Conservation (phyloP, 129 eudicot species). For the Mikania micrantha region DNA sequence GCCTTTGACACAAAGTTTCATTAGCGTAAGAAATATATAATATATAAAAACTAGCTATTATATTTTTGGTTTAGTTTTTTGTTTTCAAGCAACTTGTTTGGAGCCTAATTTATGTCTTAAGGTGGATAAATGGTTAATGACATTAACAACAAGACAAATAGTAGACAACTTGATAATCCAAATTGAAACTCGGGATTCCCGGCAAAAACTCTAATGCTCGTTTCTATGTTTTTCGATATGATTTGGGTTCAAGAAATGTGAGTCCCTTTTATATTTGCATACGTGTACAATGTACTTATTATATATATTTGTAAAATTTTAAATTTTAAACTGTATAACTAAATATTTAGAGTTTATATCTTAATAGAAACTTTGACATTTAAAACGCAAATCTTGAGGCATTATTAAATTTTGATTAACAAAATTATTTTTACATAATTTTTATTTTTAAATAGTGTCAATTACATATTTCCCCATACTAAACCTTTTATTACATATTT, state of each 20-base stretch:
- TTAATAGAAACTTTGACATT: too few species aligned
- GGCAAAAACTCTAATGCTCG: not conserved
- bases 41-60: not conserved
- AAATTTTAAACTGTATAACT: too few species aligned
- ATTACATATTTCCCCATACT: too few species aligned
- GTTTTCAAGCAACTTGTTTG: constrained; percentile 8
- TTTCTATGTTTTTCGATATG: not conserved
- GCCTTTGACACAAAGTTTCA: not conserved
- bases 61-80: not conserved
- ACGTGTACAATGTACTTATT: too few species aligned
- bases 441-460: too few species aligned
- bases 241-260: too few species aligned
- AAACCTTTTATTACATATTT: too few species aligned
- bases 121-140: constrained; percentile 6
- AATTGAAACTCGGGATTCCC: constrained; percentile 2
- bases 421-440: too few species aligned
- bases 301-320: too few species aligned
- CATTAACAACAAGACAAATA: constrained; percentile 20
- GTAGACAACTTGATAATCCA: not conserved
- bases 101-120: not conserved
- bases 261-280: not conserved
- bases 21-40: not conserved
- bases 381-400: too few species aligned
- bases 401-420: too few species aligned
- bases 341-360: too few species aligned